Percentiles rank a stretch among this genome's conserved stretches.
Conservation (phyloP, 2,329 filamentous ascomycete genomes). For the Aspergillus niger region DNA sequence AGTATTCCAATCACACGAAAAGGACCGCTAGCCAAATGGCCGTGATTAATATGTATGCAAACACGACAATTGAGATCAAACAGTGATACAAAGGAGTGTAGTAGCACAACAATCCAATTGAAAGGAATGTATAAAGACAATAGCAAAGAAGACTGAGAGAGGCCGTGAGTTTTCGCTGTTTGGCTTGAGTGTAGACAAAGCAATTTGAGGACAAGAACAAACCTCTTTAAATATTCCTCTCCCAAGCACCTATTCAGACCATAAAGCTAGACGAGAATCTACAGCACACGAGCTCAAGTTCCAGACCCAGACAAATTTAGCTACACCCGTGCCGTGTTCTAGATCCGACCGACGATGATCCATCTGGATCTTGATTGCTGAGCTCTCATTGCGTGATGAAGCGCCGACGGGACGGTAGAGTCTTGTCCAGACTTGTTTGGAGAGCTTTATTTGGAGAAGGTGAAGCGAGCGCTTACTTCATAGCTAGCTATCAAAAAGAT, state of each 20-base stretch:
- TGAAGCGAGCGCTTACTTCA: constrained; percentile 5
- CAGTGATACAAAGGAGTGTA: constrained; percentile 5
- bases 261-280: too few species aligned
- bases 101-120: neutral
- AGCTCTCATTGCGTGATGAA: constrained; percentile 2
- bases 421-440: neutral
- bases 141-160: neutral
- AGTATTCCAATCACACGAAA: neutral
- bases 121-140: neutral
- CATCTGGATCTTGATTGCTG: neutral
- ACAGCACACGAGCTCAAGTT: neutral
- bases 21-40: too few species aligned
- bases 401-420: neutral
- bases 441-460: neutral
- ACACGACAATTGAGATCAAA: neutral
- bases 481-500: neutral
- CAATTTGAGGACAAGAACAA: constrained; percentile 4
- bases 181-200: neutral
- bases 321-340: neutral
- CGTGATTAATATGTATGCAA: neutral
- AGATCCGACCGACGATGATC: neutral
- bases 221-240: too few species aligned
- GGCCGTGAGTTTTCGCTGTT: neutral
- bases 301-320: neutral
- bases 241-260: too few species aligned